Evolutionary conservation across 495 filamentous ascomycete species (phyloP), one percentile per base, ranked within the genome.

Genomic region (Neurospora sp.): DNA sequence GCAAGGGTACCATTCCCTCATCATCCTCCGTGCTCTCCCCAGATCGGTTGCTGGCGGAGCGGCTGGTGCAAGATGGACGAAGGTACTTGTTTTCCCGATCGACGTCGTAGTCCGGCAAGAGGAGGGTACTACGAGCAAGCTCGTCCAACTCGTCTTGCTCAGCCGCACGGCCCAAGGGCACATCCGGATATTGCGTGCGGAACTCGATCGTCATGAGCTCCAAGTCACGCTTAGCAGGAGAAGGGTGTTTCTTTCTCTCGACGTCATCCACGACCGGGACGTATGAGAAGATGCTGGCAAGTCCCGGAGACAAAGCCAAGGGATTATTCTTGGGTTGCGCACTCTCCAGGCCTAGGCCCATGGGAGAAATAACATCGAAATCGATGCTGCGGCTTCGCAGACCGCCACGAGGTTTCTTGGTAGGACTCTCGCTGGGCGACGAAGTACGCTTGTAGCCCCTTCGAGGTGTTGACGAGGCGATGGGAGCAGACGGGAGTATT

Each of bases 381-480:
- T 65, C 53, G 5, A 65, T 35, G 27, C 53, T 65, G 14, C 27
- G 53, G 53, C 53, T 65, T 65, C 53, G 53, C 27, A 65, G 31
- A 65, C 27, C 53, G 27, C 69, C 39, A 16, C 72, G 44, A n/a
- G n/a, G 22, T 37, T 70, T 72, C 68, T 72, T 69, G 35, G 59
- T 74, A 22, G 72, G 61, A 46, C 69, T 71, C 59, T 73, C 69
- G 53, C 68, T 65, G 11, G 39, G 12, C 14, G 39, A 16, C 5
- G 20, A 44, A 41, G 53, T 9, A 14, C 40, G 68, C 27, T 48
- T 61, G 37, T 27, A 11, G 22, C 41, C 48, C 4, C 27, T 39
- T 39, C 72, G 72, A 22, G 74, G 74, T 22, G 74, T 75, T 6
- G 74, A 75, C 0, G 72, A 53, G 37, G 35, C 71, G 3, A 71